These are phyloP conservation scores for Hygrocybe punicea DNA, from an alignment of 768 basidiomycete genomes.

Conservation along the genomic window DNA sequence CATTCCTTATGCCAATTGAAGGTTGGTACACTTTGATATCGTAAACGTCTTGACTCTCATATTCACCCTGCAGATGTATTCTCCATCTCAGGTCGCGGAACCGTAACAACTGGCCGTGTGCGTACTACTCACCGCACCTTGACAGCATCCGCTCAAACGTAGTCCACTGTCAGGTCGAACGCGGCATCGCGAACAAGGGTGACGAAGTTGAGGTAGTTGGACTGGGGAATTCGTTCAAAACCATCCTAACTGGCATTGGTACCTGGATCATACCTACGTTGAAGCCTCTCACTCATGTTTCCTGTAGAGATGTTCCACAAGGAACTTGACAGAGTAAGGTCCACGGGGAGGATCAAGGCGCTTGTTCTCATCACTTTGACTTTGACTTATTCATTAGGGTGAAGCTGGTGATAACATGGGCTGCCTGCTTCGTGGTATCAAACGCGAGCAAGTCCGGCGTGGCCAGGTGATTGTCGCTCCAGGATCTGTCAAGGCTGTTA, in stretches of 20 bases:
- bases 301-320: constrained; percentile 97
- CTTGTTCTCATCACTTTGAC: no score
- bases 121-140: constrained; percentile 22
- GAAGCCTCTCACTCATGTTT: constrained; percentile 1
- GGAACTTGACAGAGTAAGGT: constrained; percentile 84
- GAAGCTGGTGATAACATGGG: constrained; percentile 99
- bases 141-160: background rate
- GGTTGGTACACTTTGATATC: constrained; percentile 37
- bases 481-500: constrained; percentile 89
- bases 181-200: constrained; percentile 87
- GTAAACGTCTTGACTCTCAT: background rate
- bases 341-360: background rate
- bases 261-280: constrained; percentile 22
- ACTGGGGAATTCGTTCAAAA: constrained; percentile 76
- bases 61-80: constrained; percentile 70
- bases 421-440: constrained; percentile 90
- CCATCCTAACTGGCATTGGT: constrained; percentile 93
- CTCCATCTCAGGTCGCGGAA: constrained; percentile 97
- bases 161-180: constrained; percentile 63
- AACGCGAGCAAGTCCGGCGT: constrained; percentile 91
- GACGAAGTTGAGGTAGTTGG: constrained; percentile 93
- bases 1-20: constrained; percentile 95
- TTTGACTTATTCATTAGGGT: constrained; percentile 46
- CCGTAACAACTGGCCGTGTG: constrained; percentile 92
- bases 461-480: constrained; percentile 90